phyloP scores from a whole-genome alignment of 1,284 basidiomycete species.

The Hemileia vastatrix region DNA sequence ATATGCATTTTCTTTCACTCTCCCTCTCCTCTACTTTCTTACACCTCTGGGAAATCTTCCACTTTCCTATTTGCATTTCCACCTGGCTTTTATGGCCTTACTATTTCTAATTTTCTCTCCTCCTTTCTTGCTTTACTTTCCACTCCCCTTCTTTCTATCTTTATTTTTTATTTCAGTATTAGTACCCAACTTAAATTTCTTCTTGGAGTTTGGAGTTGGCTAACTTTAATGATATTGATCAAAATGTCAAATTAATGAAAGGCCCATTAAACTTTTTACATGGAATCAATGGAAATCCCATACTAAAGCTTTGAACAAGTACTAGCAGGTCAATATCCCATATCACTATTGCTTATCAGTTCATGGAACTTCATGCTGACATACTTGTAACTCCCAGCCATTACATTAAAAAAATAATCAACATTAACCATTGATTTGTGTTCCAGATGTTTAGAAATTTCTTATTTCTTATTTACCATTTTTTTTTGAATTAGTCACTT shows the following conservation, averaged over 20 bases:
- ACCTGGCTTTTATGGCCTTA: too few species aligned
- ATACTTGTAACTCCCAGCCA: too few species aligned
- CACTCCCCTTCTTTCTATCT: too few species aligned
- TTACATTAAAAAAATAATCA: conserved; percentile 16
- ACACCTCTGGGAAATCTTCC: too few species aligned
- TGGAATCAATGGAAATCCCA: conserved; percentile 18
- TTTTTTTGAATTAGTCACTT: too few species aligned
- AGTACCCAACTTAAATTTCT: not conserved
- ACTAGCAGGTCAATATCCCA: conserved; percentile 3
- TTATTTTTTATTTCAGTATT: conserved; percentile 1
- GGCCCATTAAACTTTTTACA: conserved; percentile 6
- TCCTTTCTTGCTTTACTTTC: too few species aligned
- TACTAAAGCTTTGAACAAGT: conserved; percentile 15
- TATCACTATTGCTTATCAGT: not conserved
- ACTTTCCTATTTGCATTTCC: too few species aligned
- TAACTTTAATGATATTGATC: not conserved
- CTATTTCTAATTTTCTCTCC: too few species aligned
- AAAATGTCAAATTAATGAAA: not conserved
- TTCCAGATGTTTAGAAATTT: conserved; percentile 4
- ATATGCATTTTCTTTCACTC: too few species aligned
- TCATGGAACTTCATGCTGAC: too few species aligned
- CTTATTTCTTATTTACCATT: not conserved
- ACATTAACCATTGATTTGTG: conserved; percentile 12
- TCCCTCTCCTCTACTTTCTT: too few species aligned
- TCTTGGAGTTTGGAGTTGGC: not conserved